phyloP scores from a whole-genome alignment of 768 basidiomycete genomes.

The Tephrocybe sp. region DNA sequence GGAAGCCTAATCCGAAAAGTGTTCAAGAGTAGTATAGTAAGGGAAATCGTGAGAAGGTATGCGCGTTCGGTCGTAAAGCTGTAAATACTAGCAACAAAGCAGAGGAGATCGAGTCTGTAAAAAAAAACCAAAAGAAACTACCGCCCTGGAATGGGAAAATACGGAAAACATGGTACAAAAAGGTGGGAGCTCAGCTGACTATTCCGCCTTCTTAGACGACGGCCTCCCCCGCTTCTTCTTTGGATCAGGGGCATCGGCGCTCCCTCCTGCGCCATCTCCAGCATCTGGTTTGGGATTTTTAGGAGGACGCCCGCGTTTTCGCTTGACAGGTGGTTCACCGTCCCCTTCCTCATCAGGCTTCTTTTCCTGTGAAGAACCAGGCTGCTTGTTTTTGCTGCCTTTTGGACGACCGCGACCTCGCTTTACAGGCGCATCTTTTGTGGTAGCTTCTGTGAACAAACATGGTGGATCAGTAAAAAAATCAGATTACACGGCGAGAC shows the following conservation, averaged over 20 bases:
- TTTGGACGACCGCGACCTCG: constrained; percentile 87
- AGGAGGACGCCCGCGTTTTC: constrained; percentile 73
- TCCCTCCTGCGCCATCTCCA: constrained; percentile 31
- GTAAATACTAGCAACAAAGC: constrained; percentile 16
- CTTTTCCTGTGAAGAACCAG: constrained; percentile 31
- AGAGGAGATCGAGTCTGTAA: constrained; percentile 7
- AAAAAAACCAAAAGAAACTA: constrained; percentile 19
- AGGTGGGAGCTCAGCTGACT: constrained; percentile 15
- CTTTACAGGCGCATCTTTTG: constrained; percentile 47
- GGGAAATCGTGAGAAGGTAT: constrained; percentile 25
- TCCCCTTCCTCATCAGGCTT: constrained; percentile 42
- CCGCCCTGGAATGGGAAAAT: constrained; percentile 21
- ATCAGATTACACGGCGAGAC: constrained; percentile 5
- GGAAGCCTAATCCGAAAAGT: constrained; percentile 22
- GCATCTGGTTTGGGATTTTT: constrained; percentile 56
- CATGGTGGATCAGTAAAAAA: constrained; percentile 20
- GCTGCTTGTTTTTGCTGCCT: constrained; percentile 76
- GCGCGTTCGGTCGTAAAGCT: constrained; percentile 36
- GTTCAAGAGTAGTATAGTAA: constrained; percentile 22
- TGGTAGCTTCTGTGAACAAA: constrained; percentile 35
- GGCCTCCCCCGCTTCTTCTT: constrained; percentile 78
- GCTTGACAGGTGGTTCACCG: constrained; percentile 56
- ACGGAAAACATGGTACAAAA: constrained; percentile 19
- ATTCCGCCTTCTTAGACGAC: constrained; percentile 46
- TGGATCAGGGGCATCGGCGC: constrained; percentile 44